These are phyloP conservation scores for Deuterostichococcus epilithicus DNA, from an alignment of 139 green algal genomes.

Conservation along the genomic window DNA sequence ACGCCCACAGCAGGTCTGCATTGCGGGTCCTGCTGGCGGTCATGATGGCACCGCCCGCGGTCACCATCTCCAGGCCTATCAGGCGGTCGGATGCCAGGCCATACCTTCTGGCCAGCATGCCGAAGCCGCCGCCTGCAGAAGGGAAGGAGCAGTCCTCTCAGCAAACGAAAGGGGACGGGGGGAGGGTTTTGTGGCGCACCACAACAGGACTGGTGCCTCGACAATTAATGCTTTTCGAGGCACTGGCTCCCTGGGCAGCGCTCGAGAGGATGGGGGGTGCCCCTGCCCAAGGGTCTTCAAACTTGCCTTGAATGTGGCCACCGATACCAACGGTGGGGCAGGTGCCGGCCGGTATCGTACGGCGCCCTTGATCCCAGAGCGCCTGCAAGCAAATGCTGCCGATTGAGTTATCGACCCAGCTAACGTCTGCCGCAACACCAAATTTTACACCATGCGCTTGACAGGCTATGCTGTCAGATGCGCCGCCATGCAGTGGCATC, in stretches of 20 bases:
- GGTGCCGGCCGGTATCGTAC: not conserved
- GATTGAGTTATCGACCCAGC: not conserved
- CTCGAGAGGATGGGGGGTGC: not conserved
- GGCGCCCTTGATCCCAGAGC: not conserved
- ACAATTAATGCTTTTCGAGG: too few relatives aligned
- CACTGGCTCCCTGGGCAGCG: too few relatives aligned
- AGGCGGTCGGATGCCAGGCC: slow-evolving; percentile 9
- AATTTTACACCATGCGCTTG: not conserved
- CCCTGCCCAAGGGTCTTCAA: too few relatives aligned
- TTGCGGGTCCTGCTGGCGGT: not conserved
- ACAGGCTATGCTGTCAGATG: not conserved
- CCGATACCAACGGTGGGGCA: slow-evolving; percentile 1
- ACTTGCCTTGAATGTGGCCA: not conserved
- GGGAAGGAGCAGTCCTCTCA: not conserved
- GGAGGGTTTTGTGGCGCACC: not conserved
- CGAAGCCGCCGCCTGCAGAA: slow-evolving; percentile 9
- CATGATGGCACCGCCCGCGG: not conserved
- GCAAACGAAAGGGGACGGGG: not conserved
- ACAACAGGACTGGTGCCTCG: not conserved
- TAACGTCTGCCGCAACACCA: not conserved
- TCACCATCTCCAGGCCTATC: slow-evolving; percentile 5
- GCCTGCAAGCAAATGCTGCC: not conserved
- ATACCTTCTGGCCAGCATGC: slow-evolving; percentile 5
- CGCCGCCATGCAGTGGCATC: too few relatives aligned
- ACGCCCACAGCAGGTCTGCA: slow-evolving; percentile 12